Base-by-base conservation (phyloP, 208 protist species). In the Leishmania braziliensis region DNA sequence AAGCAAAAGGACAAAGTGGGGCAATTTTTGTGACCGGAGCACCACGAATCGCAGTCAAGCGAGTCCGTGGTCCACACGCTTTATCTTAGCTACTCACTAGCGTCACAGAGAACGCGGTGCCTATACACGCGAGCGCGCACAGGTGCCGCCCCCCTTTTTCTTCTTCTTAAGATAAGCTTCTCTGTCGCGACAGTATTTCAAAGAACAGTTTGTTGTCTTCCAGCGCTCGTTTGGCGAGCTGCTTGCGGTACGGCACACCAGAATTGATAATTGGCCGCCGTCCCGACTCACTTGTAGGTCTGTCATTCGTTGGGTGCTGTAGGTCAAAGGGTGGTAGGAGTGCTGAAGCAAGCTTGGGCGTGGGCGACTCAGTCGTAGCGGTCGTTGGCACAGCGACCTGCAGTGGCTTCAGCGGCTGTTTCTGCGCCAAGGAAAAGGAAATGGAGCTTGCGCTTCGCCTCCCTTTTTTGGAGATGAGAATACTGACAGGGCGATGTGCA, bases 131-230 rank as follows among this genome's bases (percentile, higher is more conserved):
- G 60, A n/a, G 8, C 60, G 60, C 60, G 18, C n/a, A 66, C 8
- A 29, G 29, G 29, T 39, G 36, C 36, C 36, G 10, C 1, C 16
- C 18, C n/a, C 6, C 14, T 26, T 6, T 36, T 58, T 33, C 48
- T 16, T 23, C 23, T 10, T 65, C 58, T 29, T 71, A 71, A 0
- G 68, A 18, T 5, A 79, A 60, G 8, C 60, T n/a, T 29, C 70
- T 81, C 66, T 81, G 58, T n/a, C 56, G 46, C 36, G 53, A 51
- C 48, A 69, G 46, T 5, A 84, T 54, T 20, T 84, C 56, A 33
- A 90, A 84, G 66, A 96, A 96, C 0, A 96, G 84, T 23, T 77
- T n/a, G 79, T 96, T 91, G 48, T 96, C 92, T 77, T 96, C 92
- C 63, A 90, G 33, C 2, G 92, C 92, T n/a, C 89, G 85, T 77